Percentiles rank a stretch among this genome's conserved stretches.
Evolutionary conservation across 495 filamentous ascomycete genomes (phyloP).

Genomic region (Cetradonia linearis): DNA sequence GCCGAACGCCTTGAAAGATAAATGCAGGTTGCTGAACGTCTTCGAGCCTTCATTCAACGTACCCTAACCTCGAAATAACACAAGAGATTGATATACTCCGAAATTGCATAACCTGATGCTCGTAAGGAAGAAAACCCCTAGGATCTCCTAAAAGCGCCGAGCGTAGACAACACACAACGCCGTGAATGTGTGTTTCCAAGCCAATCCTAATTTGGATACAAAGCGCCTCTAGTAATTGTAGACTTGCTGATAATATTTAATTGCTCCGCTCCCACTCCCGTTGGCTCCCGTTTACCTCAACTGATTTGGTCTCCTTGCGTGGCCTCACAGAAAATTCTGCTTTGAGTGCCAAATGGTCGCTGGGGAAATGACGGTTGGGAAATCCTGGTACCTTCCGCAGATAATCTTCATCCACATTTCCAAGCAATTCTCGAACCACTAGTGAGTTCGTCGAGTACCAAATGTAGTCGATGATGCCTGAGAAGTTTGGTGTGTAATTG

Average conservation of each 20-base stretch:
- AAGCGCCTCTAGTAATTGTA: slow-evolving; percentile 8
- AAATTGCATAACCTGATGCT: slow-evolving; percentile 6
- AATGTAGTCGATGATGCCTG: slow-evolving; percentile 87
- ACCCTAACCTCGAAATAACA: slow-evolving; percentile 4
- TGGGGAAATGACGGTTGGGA: slow-evolving; percentile 94
- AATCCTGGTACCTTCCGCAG: slow-evolving; percentile 86
- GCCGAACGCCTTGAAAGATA: slow-evolving; percentile 3
- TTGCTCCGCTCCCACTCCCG: slow-evolving; percentile 34
- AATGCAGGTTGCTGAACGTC: not conserved
- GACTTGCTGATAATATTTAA: slow-evolving; percentile 27
- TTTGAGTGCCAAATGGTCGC: slow-evolving; percentile 88
- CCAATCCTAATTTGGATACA: slow-evolving; percentile 10
- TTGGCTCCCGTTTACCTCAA: slow-evolving; percentile 54
- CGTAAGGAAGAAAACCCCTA: not conserved
- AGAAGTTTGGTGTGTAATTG: slow-evolving; percentile 89
- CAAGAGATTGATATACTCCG: slow-evolving; percentile 2
- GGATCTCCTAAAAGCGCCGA: not conserved
- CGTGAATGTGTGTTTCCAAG: slow-evolving; percentile 16
- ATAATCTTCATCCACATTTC: slow-evolving; percentile 83
- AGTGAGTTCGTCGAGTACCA: slow-evolving; percentile 92
- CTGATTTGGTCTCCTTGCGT: slow-evolving; percentile 68
- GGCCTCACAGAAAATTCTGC: slow-evolving; percentile 86
- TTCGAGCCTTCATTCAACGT: slow-evolving; percentile 4
- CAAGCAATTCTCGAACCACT: slow-evolving; percentile 76
- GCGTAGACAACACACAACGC: slow-evolving; percentile 6